A percentile compares a stretch with the other conserved stretches of the same genome.
Conservation (phyloP, 306 rosid genomes). For the Quercus agrifolia region DNA sequence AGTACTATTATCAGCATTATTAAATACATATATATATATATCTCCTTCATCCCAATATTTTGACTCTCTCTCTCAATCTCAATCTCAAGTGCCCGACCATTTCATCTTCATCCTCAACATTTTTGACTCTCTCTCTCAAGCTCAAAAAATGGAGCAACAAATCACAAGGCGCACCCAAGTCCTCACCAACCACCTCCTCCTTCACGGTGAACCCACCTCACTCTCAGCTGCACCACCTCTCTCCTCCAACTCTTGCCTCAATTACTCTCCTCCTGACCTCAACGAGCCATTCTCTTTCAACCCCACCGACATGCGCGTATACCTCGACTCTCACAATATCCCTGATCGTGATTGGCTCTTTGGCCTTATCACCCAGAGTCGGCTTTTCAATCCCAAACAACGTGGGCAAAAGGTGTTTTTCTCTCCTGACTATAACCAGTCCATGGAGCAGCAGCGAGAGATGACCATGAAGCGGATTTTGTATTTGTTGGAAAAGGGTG, state of each 20-base stretch:
- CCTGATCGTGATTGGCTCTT: constrained; percentile 78
- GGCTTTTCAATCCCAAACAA: constrained; percentile 53
- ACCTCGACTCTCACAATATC: constrained; percentile 67
- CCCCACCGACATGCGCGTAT: constrained; percentile 49
- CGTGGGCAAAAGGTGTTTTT: constrained; percentile 56
- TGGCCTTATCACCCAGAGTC: constrained; percentile 57
- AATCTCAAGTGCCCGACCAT: not conserved
- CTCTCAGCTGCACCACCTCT: not conserved
- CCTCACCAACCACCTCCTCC: constrained; percentile 38
- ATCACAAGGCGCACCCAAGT: constrained; percentile 46
- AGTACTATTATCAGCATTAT: too few relatives aligned
- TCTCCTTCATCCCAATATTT: not conserved
- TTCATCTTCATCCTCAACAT: too few relatives aligned
- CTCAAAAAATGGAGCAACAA: constrained; percentile 34
- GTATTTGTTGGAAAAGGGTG: constrained; percentile 59
- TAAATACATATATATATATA: too few relatives aligned
- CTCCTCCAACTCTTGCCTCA: constrained; percentile 34
- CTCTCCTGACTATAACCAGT: constrained; percentile 68
- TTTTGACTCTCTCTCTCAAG: too few relatives aligned
- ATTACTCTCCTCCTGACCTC: constrained; percentile 46
- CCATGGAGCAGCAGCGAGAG: constrained; percentile 84
- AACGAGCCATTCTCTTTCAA: constrained; percentile 38
- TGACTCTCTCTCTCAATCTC: not conserved
- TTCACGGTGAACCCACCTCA: not conserved
- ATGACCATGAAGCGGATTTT: constrained; percentile 72